Evolutionary conservation across 2,329 filamentous ascomycete genomes (phyloP).

Genomic region (Drechslerella coelobrocha): DNA sequence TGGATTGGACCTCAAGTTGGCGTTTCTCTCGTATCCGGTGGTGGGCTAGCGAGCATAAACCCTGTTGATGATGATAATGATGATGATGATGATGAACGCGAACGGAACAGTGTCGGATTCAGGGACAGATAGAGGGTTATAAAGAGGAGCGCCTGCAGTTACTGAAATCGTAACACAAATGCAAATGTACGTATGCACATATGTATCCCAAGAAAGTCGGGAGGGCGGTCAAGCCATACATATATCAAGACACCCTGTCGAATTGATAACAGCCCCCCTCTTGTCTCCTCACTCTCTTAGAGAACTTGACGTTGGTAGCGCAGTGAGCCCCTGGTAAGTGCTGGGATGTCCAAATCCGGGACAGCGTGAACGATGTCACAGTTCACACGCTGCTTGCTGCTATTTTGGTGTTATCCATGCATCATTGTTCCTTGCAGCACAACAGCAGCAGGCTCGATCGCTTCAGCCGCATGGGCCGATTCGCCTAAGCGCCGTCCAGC

Average conservation of each 20-base stretch:
- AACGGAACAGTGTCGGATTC: not conserved
- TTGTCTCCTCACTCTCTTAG: too few relatives aligned
- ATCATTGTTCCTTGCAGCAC: conserved; percentile 38
- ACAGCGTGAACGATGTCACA: conserved; percentile 38
- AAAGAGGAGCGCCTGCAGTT: conserved; percentile 3
- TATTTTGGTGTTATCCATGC: conserved; percentile 28
- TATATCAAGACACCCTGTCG: conserved; percentile 16
- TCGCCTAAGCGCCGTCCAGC: conserved; percentile 7
- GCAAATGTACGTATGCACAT: not conserved
- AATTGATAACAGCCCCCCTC: not conserved
- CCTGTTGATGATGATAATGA: too few relatives aligned
- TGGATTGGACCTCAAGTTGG: too few relatives aligned
- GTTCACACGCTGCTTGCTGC: conserved; percentile 12
- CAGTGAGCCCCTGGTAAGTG: too few relatives aligned
- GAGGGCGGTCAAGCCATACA: not conserved
- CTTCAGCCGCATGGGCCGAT: conserved; percentile 40
- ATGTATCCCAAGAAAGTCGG: not conserved
- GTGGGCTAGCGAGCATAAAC: too few relatives aligned
- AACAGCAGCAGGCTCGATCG: conserved; percentile 1
- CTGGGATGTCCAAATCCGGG: too few relatives aligned
- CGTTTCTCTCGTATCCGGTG: not conserved
- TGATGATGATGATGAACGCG: conserved; percentile 8
- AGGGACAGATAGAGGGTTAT: conserved; percentile 7
- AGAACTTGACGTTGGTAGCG: too few relatives aligned
- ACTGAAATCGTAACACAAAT: not conserved